Evolutionary conservation across 192 early-diverging fungal species (phyloP).

Genomic region (Podila epicladia): DNA sequence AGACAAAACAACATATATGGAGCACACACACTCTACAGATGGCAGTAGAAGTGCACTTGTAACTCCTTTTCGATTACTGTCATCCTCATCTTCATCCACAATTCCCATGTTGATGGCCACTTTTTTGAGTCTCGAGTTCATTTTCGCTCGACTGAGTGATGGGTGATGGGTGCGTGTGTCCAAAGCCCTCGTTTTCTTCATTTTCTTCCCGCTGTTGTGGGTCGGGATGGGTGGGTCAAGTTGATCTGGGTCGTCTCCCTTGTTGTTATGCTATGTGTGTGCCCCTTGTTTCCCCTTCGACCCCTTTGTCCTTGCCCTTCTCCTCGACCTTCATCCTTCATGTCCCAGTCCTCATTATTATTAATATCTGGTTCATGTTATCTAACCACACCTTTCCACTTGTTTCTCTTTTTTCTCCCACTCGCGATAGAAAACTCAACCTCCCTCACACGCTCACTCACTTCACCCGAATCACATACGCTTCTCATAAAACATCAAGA

Average conservation of each 20-base stretch:
- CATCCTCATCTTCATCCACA: neutral
- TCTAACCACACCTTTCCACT: neutral
- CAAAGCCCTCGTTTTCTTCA: neutral
- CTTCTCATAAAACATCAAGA: neutral
- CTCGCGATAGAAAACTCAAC: conserved; percentile 25
- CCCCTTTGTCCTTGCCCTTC: neutral
- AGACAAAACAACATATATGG: too few relatives aligned
- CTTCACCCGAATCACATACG: neutral
- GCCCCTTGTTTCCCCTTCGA: neutral
- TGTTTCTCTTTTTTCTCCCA: conserved; percentile 4
- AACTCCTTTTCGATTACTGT: neutral
- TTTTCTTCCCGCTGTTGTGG: neutral
- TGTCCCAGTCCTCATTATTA: too few relatives aligned
- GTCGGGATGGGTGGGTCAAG: too few relatives aligned
- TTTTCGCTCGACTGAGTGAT: neutral
- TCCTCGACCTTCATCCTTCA: neutral
- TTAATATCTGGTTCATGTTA: neutral
- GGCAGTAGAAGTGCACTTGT: too few relatives aligned
- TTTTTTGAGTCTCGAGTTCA: neutral
- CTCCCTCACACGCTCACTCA: neutral
- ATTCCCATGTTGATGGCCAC: neutral
- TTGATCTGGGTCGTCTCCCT: too few relatives aligned
- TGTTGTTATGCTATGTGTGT: neutral
- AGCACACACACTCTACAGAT: too few relatives aligned
- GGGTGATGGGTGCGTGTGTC: neutral